Conservation (phyloP, 192 early-diverging fungal species). For the Cetraspora pellucida region DNA sequence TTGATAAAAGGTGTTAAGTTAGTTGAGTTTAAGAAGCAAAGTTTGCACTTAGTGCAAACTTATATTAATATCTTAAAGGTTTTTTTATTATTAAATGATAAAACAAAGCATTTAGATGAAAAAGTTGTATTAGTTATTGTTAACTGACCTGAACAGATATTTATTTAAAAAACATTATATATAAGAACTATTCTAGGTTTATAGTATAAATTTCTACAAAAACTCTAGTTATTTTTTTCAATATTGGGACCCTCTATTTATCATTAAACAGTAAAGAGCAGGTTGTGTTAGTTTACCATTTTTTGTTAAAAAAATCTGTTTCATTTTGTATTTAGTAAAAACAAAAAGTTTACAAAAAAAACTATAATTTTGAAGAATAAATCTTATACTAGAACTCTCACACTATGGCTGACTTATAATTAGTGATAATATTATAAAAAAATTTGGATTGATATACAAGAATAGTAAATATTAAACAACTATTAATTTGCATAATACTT, state of each 20-base stretch:
- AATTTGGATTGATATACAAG: neutral
- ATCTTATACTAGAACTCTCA: neutral
- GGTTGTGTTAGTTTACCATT: neutral
- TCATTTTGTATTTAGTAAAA: neutral
- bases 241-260: neutral
- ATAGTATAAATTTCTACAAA: neutral
- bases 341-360: slow-evolving; percentile 1
- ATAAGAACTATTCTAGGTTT: neutral
- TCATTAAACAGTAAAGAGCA: slow-evolving; percentile 7
- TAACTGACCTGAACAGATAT: neutral
- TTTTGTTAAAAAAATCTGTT: slow-evolving; percentile 18
- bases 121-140: neutral
- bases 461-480: neutral
- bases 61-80: neutral
- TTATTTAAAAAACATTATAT: slow-evolving; percentile 1
- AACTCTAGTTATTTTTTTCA: neutral
- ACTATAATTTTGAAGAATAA: neutral
- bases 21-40: neutral
- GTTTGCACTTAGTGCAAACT: neutral
- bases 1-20: neutral
- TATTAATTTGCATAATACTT: neutral
- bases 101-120: neutral
- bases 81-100: neutral
- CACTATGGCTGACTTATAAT: neutral
- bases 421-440: neutral